A percentile compares a stretch with the other conserved stretches of the same genome.
These are phyloP conservation scores for Alternaria consortialis DNA, from an alignment of 2,329 filamentous ascomycete species.

Conservation along the genomic window DNA sequence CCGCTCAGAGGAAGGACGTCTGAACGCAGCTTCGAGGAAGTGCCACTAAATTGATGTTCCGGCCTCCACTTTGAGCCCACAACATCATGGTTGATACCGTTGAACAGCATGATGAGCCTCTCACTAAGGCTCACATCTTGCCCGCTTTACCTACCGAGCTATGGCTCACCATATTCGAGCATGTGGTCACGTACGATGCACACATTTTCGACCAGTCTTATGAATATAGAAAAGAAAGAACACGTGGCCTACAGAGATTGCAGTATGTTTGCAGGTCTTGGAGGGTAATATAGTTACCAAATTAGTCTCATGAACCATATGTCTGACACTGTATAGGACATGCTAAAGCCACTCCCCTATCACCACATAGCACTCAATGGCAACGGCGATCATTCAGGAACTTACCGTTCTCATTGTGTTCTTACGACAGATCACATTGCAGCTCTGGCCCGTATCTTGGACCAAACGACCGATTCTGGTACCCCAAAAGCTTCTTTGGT, in stretches of 20 bases:
- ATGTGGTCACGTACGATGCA: not conserved
- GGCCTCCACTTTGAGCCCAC: not conserved
- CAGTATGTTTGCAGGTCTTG: not conserved
- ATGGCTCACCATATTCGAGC: constrained; percentile 10
- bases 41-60: not conserved
- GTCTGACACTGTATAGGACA: constrained; percentile 6
- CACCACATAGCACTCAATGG: not conserved
- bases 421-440: not conserved
- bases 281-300: not conserved
- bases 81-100: not conserved
- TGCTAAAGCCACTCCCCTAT: constrained; percentile 3
- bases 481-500: not conserved
- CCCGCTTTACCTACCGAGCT: constrained; percentile 2
- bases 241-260: not conserved
- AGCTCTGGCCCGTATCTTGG: not conserved
- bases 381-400: not conserved
- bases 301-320: not conserved
- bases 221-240: not conserved
- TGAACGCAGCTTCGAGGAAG: not conserved
- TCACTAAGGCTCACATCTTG: not conserved
- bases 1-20: not conserved
- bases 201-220: constrained; percentile 10
- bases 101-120: not conserved
- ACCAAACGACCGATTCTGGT: not conserved
- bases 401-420: not conserved